Base-by-base conservation (phyloP, 768 basidiomycete species). In the Kockovaella imperatae region DNA sequence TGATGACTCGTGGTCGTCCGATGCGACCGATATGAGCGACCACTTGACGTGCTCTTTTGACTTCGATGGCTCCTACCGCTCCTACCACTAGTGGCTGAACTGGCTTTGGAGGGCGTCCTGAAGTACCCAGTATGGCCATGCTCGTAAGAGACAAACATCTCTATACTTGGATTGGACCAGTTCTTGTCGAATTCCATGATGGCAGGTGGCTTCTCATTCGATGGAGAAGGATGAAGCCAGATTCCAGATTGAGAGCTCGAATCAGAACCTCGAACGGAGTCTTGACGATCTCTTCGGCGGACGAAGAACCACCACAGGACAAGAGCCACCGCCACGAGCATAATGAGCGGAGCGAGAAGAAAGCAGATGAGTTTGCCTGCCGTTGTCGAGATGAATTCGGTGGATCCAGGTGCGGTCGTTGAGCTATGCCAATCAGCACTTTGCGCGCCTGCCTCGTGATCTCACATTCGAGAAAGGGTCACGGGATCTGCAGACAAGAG, bases 281-380 rank as follows among this genome's bases (percentile, higher is more conserved):
- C 8, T 11, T 14, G 41, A 17, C 58, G 57, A 1, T 55, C 40
- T 17, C 32, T 43, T 2, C 50, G 46, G 35, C 52, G 26, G 30
- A 53, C 25, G 39, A 46, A 52, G 24, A 50, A 36, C 7, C n/a
- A n/a, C n/a, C n/a, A n/a, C n/a, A n/a, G 44, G 14, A 53, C 25
- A 23, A 59, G n/a, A 14, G 25, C 42, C 42, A 56, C 23, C 17
- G 55, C 26, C 18, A 55, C 15, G 23, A 53, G 4, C 29, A 43
- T 45, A 8, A 53, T 28, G 1, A 62, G 8, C 5, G 60, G 55
- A 11, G 60, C 34, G 21, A 52, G 45, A 7, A 54, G 13, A 25
- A 50, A 53, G 1, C 56, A 28, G 41, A 66, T 51, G 17, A 60
- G 18, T 41, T 66, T 66, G 24, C 64, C 64, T 20, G 41, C 42